Evolutionary conservation across 306 rosid genomes (phyloP), one percentile per base, ranked within the genome.

Genomic region (Citrullus amarus): DNA sequence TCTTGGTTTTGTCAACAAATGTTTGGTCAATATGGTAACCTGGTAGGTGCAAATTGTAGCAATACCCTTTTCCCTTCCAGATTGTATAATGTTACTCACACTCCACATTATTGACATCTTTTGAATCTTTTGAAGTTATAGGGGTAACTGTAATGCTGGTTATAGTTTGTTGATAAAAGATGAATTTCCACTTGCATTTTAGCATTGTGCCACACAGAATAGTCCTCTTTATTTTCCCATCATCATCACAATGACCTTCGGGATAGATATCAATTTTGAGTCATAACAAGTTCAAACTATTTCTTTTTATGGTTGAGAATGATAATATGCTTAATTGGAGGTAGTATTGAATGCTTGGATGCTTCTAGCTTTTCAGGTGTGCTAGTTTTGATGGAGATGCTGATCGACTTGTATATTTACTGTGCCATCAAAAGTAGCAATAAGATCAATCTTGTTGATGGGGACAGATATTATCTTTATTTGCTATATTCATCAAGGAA

Each of bases 371-470:
- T 89, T 95, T 82, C 94, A 91, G 98, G 94, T 92, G 97, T 83
- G 96, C 89, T 77, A 95, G 98, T 86, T 89, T 95, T 85, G 98
- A 95, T 81, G 98, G 98, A 82, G 98, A 95, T 86, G 98, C 97
- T 17, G 97, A 95, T 87, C 87, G 97, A 69, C 92, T 92, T 63
- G 96, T 95, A 81, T 95, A 95, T 81, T 95, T 82, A 81, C 67
- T 75, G 89, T 91, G 53, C 88, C 78, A 77, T 88, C 90, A 30
- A 80, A 84, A 77, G 87, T 85, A 85, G 84, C 84, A 78, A 67
- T 50, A 86, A 59, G 79, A 87, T 95, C 60, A 84, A 87, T 79
- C 97, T 95, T 56, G 88, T 91, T 81, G 96, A 95, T 74, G 97
- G 98, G 85, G 98, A 95, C 88, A 95, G 89, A 91, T 95, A 14